These are phyloP conservation scores for Citrus glauca DNA, from an alignment of 345 rosid genomes.

Conservation along the genomic window DNA sequence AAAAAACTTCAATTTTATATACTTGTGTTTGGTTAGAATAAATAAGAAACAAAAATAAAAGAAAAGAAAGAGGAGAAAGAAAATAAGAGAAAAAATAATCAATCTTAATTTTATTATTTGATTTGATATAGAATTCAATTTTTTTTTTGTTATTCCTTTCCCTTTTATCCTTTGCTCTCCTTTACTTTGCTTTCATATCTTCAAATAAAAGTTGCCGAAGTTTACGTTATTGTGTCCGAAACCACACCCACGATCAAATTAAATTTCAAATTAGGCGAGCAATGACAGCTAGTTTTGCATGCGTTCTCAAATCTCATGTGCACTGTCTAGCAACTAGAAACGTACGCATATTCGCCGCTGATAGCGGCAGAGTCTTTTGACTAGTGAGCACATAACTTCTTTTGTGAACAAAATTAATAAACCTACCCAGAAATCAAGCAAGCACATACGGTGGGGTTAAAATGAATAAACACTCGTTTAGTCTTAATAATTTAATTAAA, in stretches of 20 bases:
- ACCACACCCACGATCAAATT: background rate
- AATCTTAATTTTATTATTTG: too few species aligned
- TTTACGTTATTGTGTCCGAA: background rate
- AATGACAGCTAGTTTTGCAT: background rate
- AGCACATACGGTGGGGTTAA: background rate
- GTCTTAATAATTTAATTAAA: too few species aligned
- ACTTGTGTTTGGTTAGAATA: fast-evolving
- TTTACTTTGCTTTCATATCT: too few species aligned
- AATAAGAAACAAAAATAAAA: too few species aligned
- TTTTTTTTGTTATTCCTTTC: too few species aligned
- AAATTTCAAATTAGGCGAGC: background rate
- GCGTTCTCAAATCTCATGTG: background rate
- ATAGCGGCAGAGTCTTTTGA: constrained; percentile 17
- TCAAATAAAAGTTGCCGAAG: background rate
- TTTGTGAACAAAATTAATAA: background rate
- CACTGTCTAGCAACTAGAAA: background rate
- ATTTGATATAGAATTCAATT: too few species aligned
- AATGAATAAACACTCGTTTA: too few species aligned
- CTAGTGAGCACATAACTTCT: background rate
- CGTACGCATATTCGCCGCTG: constrained; percentile 10
- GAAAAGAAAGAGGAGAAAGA: too few species aligned
- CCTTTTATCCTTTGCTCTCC: too few species aligned
- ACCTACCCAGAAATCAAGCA: background rate
- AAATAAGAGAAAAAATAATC: too few species aligned
- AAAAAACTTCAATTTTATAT: too few species aligned